Conservation (phyloP, 257 asterid genomes). For the Plantago ovata region DNA sequence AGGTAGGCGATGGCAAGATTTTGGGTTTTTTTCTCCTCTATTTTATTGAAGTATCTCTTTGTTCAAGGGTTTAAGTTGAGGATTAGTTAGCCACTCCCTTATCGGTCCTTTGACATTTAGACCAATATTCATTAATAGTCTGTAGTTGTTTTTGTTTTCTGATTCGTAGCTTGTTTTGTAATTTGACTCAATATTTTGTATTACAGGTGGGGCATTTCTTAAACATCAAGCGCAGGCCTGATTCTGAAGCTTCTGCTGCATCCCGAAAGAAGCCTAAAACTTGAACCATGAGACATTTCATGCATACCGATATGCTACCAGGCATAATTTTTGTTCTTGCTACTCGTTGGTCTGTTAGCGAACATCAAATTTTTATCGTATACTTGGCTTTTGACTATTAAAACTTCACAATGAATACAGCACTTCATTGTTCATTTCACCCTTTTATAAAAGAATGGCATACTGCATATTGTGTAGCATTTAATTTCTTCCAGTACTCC, state of each 20-base stretch:
- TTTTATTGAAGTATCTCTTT: neutral
- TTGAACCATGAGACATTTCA: slow-evolving; percentile 21
- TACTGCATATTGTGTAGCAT: no score
- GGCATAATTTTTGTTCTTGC: slow-evolving; percentile 1
- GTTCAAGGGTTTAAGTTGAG: neutral
- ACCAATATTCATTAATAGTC: no score
- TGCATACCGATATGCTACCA: no score
- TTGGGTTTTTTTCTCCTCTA: neutral
- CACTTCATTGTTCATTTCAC: no score
- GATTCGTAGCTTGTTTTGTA: neutral
- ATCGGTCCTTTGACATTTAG: neutral
- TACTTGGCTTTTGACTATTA: neutral
- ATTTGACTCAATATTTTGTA: slow-evolving; percentile 1
- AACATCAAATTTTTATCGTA: neutral
- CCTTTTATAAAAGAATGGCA: no score
- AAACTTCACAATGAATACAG: neutral
- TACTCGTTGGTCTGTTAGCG: neutral
- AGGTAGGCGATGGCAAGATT: slow-evolving; percentile 43
- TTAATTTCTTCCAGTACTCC: no score
- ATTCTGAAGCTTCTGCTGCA: slow-evolving; percentile 36
- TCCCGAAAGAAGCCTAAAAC: slow-evolving; percentile 64
- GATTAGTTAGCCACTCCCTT: neutral
- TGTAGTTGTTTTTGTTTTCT: neutral
- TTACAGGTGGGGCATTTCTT: slow-evolving; percentile 81
- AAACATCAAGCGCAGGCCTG: slow-evolving; percentile 77